Base-by-base conservation (phyloP, 495 filamentous ascomycete species). In the Sphaerosporella brunnea region DNA sequence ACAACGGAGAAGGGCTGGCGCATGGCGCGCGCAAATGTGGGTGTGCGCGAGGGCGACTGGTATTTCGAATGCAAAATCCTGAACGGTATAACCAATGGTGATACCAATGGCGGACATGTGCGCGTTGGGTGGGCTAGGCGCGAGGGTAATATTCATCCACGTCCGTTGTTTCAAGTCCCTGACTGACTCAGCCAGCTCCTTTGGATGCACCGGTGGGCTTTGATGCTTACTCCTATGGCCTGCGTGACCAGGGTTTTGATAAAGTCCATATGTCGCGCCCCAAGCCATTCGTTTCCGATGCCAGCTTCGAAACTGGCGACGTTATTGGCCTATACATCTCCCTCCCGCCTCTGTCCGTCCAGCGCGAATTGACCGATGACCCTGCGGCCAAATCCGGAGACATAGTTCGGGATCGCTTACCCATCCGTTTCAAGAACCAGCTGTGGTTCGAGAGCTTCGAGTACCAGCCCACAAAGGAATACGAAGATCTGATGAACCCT, bases 381-480 rank as follows among this genome's bases (percentile, higher is more conserved):
- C 49, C 57, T 4, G 62, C 59, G 7, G 63, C 66, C 3, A 67
- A 68, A 41, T 65, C 64, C 3, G 59, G 73, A 0, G 84, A 96
- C 62, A 81, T 94, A 47, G 82, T 99, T 45, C 82, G 92, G 50
- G 92, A 96, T 60, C 79, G 92, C 30, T 80, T 94, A 36, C 87
- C 88, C 1, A 93, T 96, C 51, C 76, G 86, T 13, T 93, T 87
- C 64, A 94, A 93, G 65, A 74, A 77, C 42, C 81, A 90, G 61
- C 78, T 85, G 43, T 94, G 87, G 65, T 94, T 93, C 65, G 92
- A 97, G 62, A 80, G 86, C 58, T 86, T 87, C 50, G 92, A 95
- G 57, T 88, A 93, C 60, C 80, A 82, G 51, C 65, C 81, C 1
- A 79, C 80, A 1, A 95, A 95, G 64, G 80, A 90, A 37, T 74